Evolutionary conservation across 148 eudicot species (phyloP), one percentile per base, ranked within the genome.

Genomic region (Polygonum maritimum): DNA sequence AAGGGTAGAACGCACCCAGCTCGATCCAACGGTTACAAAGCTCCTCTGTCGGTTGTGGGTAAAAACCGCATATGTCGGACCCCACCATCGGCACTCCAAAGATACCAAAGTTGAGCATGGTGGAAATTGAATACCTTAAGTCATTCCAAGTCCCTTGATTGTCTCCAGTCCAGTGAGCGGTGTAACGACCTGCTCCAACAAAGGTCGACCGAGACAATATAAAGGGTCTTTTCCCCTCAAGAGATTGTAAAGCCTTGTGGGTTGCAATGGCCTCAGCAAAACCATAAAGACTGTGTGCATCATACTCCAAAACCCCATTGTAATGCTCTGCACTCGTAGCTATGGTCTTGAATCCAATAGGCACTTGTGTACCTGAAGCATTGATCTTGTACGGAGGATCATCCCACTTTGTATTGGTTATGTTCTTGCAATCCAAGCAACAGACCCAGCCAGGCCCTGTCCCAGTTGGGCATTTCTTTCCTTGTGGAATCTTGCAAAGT

Each of bases 41-140:
- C 78, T 94, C 98, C 77, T 94, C 98, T 0, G 96, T 92, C 1
- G 98, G 94, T 67, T 87, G 86, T 5, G 97, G 98, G 75, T 92
- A 94, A 78, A 94, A 94, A 41, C 98, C 98, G 62, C 98, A 94
- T 52, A 94, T 94, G 78, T 94, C 98, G 4, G 98, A 82, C 51
- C 98, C 98, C 36, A 94, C 97, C 98, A 94, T 94, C 2, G 98
- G 98, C 52, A 94, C 85, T 4, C 98, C 98, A 72, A 94, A 94
- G 57, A 94, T 83, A 2, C 98, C 98, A 26, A 94, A 94, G 75
- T 94, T 92, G 48, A 94, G 76, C 87, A 94, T 84, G 7, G 98
- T 94, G 0, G 97, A 92, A 57, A 94, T 94, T 1, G 98, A 90
- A 75, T 92, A 92, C 80, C 62, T 86, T 31, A 94, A 78, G 78